phyloP scores from a whole-genome alignment of 768 basidiomycete genomes.

The Myochromella boudieri region DNA sequence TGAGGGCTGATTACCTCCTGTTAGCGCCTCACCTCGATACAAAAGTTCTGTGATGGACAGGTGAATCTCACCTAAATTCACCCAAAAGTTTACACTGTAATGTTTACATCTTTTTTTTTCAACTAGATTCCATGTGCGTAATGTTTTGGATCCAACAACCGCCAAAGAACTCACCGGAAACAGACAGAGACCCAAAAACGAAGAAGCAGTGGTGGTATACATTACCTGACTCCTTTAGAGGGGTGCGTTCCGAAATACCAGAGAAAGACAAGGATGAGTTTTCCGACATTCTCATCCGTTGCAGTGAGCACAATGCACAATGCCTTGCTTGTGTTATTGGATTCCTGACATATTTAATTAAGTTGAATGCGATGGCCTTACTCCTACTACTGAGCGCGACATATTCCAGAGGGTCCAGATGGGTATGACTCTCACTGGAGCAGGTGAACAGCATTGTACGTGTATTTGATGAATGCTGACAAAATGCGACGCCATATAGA shows the following conservation, averaged over 20 bases:
- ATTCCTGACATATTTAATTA: neutral
- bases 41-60: slow-evolving; percentile 72
- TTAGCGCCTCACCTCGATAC: slow-evolving; percentile 74
- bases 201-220: slow-evolving; percentile 69
- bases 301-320: slow-evolving; percentile 43
- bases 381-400: slow-evolving; percentile 64
- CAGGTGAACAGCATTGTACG: slow-evolving; percentile 44
- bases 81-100: slow-evolving; percentile 3
- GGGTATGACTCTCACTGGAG: slow-evolving; percentile 71
- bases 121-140: slow-evolving; percentile 23
- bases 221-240: slow-evolving; percentile 42
- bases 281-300: slow-evolving; percentile 57
- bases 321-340: neutral
- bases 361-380: slow-evolving; percentile 71
- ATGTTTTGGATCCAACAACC: neutral
- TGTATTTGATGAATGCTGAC: neutral
- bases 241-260: slow-evolving; percentile 51
- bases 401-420: slow-evolving; percentile 84
- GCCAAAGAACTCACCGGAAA: neutral
- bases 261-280: slow-evolving; percentile 51
- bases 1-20: slow-evolving; percentile 9
- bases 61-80: slow-evolving; percentile 35
- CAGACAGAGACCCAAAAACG: slow-evolving; percentile 56
- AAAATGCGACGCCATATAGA: slow-evolving; percentile 38
- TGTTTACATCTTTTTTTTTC: neutral